phyloP scores from a whole-genome alignment of 192 early-diverging fungal species.

The Mortierella alpina region DNA sequence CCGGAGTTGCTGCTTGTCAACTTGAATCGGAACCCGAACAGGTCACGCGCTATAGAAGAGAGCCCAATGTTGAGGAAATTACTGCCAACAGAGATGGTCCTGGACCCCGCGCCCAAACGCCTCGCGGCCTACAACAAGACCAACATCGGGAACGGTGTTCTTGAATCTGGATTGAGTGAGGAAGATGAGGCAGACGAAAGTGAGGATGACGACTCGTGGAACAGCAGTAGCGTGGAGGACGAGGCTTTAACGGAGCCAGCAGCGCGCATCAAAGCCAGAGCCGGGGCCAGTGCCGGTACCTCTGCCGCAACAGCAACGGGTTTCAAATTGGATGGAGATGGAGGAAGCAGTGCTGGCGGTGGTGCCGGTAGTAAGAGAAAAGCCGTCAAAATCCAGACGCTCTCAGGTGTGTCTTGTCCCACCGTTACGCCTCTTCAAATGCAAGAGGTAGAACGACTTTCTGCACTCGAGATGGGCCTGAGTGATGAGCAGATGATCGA shows the following conservation, averaged over 20 bases:
- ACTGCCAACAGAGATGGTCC: conserved; percentile 73
- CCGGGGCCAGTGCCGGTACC: conserved; percentile 8
- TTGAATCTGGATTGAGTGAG: conserved; percentile 32
- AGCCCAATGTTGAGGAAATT: conserved; percentile 59
- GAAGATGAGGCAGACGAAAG: conserved; percentile 48
- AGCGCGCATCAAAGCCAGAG: not conserved
- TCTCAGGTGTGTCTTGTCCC: conserved; percentile 69
- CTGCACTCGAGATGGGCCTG: conserved; percentile 71
- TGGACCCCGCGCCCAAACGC: conserved; percentile 63
- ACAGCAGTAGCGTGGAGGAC: conserved; percentile 38
- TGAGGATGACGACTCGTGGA: conserved; percentile 49
- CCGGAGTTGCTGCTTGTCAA: conserved; percentile 80
- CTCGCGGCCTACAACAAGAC: conserved; percentile 5
- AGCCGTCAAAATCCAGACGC: conserved; percentile 54
- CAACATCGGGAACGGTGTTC: conserved; percentile 14
- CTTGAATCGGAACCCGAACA: conserved; percentile 68
- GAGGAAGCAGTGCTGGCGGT: conserved; percentile 22
- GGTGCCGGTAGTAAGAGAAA: conserved; percentile 29
- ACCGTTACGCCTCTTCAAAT: conserved; percentile 72
- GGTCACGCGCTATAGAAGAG: conserved; percentile 42
- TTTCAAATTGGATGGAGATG: conserved; percentile 4
- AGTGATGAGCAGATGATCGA: conserved; percentile 80
- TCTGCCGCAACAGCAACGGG: not conserved
- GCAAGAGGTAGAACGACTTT: conserved; percentile 69
- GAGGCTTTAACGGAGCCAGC: not conserved